These are phyloP conservation scores for Vachellia pachyceras DNA, from an alignment of 306 rosid genomes.

Conservation along the genomic window DNA sequence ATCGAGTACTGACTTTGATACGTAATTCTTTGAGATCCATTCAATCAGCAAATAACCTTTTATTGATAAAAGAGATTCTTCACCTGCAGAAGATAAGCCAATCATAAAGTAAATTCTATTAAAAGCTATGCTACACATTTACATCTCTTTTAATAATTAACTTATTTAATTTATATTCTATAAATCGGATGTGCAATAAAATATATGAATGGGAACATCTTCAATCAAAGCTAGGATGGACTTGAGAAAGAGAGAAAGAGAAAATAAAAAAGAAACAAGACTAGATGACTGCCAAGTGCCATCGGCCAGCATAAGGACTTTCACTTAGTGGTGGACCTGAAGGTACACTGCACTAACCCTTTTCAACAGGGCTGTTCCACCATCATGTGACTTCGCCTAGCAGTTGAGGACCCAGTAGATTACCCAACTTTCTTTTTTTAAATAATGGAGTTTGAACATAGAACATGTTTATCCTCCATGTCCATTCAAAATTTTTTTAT, in stretches of 20 bases:
- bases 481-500: constrained; percentile 6
- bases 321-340: constrained; percentile 37
- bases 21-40: background rate
- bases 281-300: constrained; percentile 11
- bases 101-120: background rate
- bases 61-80: background rate
- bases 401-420: background rate
- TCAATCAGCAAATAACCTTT: background rate
- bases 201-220: background rate
- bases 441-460: background rate
- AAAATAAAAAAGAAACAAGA: background rate
- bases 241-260: background rate
- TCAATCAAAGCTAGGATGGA: background rate
- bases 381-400: constrained; percentile 18
- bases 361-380: constrained; percentile 36
- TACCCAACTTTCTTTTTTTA: background rate
- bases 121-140: background rate
- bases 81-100: background rate
- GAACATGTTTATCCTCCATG: constrained; percentile 9
- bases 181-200: background rate
- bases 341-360: constrained; percentile 30
- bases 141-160: background rate
- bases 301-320: constrained; percentile 15
- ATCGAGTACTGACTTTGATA: background rate
- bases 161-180: background rate